Evolutionary conservation across 345 rosid genomes (phyloP).

Genomic region (Noccaea caerulescens): DNA sequence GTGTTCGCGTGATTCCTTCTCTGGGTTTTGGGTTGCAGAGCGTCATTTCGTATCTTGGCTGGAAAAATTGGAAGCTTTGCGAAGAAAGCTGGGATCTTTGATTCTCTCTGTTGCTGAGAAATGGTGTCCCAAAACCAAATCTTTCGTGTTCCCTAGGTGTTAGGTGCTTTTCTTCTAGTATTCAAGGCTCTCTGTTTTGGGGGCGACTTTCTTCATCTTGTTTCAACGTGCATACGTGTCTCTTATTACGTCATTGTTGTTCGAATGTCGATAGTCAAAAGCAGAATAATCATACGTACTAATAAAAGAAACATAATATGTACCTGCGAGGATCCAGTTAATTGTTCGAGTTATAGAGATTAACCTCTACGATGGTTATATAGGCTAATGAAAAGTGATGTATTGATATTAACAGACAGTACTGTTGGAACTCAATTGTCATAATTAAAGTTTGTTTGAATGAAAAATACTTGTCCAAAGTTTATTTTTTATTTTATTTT

Average conservation of each 20-base stretch:
- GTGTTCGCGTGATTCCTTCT: slow-evolving; percentile 25
- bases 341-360: not conserved
- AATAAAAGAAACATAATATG: not conserved
- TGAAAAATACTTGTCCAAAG: too few species aligned
- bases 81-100: slow-evolving; percentile 54
- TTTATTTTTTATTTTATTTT: too few species aligned
- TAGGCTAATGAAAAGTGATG: too few species aligned
- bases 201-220: too few species aligned
- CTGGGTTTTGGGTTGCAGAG: slow-evolving; percentile 45
- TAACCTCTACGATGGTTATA: not conserved
- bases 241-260: not conserved
- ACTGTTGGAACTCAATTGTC: too few species aligned
- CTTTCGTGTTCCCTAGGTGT: slow-evolving; percentile 48
- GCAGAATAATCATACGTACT: not conserved
- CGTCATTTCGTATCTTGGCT: slow-evolving; percentile 49
- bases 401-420: too few species aligned
- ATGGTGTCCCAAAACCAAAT: slow-evolving; percentile 57
- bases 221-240: not conserved
- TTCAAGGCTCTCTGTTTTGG: slow-evolving; percentile 42
- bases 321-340: not conserved
- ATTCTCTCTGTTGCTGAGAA: slow-evolving; percentile 50
- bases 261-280: not conserved
- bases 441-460: too few species aligned
- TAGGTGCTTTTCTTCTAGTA: too few species aligned
- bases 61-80: slow-evolving; percentile 43